Base-by-base conservation (phyloP, 805 yeast species). In the Vanderwaltozyma yarrowii region DNA sequence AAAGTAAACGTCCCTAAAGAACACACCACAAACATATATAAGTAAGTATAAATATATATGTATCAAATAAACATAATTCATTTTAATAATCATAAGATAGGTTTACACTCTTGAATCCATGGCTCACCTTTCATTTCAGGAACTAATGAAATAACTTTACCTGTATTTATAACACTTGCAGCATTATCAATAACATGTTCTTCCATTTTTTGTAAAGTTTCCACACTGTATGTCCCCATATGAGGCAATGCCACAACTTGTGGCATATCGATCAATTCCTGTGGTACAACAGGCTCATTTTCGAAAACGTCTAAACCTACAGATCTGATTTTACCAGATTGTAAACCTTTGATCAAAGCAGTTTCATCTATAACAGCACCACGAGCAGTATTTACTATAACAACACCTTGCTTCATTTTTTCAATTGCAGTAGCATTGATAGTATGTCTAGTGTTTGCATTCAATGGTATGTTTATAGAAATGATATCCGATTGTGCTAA, bases 191-290 rank as follows among this genome's bases (percentile, higher is more conserved):
- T 76, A 24, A 80, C 85, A 56, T 74, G 74, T 48, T 74, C 76
- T 62, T 88, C 96, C 95, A 92, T 84, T 49, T 72, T 71, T 47
- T 67, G 63, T 52, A 81, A 74, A 3, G 95, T 81, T 61, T 86
- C 94, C 37, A 62, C 61, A 4, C 89, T 67, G 55, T 76, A 77
- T 0, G 95, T 84, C 20, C 95, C 96, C 80, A 84, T 77, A 58
- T 87, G 96, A 13, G 96, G 96, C 46, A 83, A 65, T 26, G 83
- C 73, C 11, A 81, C 68, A n/a, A 78, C 84, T 45, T 80, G 79
- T 12, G 83, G 81, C 60, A 80, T 61, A 23, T 65, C 63, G 35
- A 71, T 60, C 45, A 82, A 63, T 43, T 80, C 87, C 52, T 70
- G 61, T 31, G 80, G 70, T n/a, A 76, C 80, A 45, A 74, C 53